Evolutionary conservation across 2,329 filamentous ascomycete genomes (phyloP), one percentile per base, ranked within the genome.

Genomic region (Emmonsiellopsis sp.): DNA sequence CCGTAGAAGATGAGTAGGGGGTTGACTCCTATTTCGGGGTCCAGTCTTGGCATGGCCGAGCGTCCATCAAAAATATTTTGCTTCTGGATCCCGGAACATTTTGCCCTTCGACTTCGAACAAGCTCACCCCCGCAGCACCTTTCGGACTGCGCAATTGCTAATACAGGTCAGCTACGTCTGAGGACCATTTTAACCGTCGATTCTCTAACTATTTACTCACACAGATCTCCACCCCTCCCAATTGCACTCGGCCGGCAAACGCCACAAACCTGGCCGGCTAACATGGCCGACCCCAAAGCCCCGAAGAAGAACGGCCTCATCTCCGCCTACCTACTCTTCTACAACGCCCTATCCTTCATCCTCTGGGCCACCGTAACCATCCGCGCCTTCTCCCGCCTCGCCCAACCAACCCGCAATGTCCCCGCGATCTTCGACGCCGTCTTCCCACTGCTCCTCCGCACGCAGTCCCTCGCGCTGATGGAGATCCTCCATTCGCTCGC

Each of bases 401-500:
- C 76, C 27, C 68, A 81, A 7, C 74, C 78, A 13, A 70, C 73
- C 33, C 75, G 77, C 55, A 57, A 62, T 17, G 58, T 71, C 2
- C 60, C 69, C 31, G 53, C 61, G 10, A 60, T 73, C 51, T 79
- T 82, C 52, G 71, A 73, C 13, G 74, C 77, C 51, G 62, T 71
- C 21, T 74, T 67, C 61, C 68, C 70, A 0, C 61, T 74, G 10
- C 67, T 74, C 8, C 60, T 63, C 27, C 83, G 87, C 47, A 91
- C 87, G 53, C 93, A 98, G 77, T 93, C 87, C 2, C 70, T 88
- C 52, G 93, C 93, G 0, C 71, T 82, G 44, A 74, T 96, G 67
- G 93, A 98, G 74, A 80, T 97, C 46, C 64, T 90, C 57, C 92
- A 97, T 73, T 86, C 88, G 48, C 68, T 87, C 0, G 70, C 87